Evolutionary conservation across 148 eudicot species (phyloP), one percentile per base, ranked within the genome.

Genomic region (Vaccinium vitisidaea): DNA sequence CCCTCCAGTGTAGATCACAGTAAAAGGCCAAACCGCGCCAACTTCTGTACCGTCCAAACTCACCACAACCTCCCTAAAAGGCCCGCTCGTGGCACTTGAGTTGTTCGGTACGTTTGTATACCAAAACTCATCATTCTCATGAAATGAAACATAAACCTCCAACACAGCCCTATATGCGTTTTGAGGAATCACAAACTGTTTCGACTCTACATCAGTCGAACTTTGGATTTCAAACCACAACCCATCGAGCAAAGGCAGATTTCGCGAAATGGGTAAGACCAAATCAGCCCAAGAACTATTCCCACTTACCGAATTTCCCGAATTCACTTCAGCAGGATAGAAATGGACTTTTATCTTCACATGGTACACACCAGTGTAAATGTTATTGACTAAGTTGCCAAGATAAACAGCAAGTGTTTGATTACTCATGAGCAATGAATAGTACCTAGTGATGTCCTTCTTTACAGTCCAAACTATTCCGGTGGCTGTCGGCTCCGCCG

Each of bases 41-140:
- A 92, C 90, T 43, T 92, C 85, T 7, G 43, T 81, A 39, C 87
- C 92, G 84, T 96, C 99, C 80, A 96, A 67, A 70, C 83, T 91
- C 7, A 96, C 92, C 63, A 94, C 88, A 80, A 94, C 97, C 89
- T 96, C 99, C 80, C 99, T 86, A 84, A 96, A 96, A 5, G 98
- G 88, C 49, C 99, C 98, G 59, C 93, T 96, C 0, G 90, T 92
- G 3, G 48, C 10, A 59, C 92, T 84, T 80, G 89, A 94, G 61
- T 96, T 93, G 83, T 93, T 89, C 0, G 94, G 94, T 12, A 86
- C 49, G 87, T 96, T 92, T 3, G 85, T 82, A 50, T 89, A 92
- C 99, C 99, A 96, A 87, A 91, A 92, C 61, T 96, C 99, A 82
- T 96, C 98, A 73, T 92, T 93, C 58, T 92, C 98, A 84, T 96